Evolutionary conservation across 768 basidiomycete species (phyloP).

Genomic region (Xanthoconium stramineum): DNA sequence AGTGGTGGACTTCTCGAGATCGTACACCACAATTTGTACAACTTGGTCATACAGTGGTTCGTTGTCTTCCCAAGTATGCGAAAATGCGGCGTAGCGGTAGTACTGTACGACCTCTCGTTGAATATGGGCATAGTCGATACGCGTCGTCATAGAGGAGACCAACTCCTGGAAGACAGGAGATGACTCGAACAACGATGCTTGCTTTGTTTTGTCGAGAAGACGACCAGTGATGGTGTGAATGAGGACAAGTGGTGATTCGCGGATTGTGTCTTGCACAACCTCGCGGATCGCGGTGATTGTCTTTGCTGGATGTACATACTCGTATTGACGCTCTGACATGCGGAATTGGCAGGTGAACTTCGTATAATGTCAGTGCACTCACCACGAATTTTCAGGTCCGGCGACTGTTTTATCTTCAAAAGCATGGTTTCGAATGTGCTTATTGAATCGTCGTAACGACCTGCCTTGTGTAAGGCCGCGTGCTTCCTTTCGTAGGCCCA

Average conservation of each 20-base stretch:
- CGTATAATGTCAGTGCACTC: neutral
- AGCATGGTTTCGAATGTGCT: neutral
- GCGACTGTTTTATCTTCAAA: too few relatives aligned
- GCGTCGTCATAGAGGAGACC: slow-evolving; percentile 7
- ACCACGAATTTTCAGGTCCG: neutral
- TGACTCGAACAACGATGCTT: slow-evolving; percentile 5
- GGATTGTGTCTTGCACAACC: neutral
- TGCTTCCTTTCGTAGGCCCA: neutral
- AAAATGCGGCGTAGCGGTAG: slow-evolving; percentile 2
- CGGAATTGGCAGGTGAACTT: too few relatives aligned
- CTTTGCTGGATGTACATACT: neutral
- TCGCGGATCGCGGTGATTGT: neutral
- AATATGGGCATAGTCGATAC: slow-evolving; percentile 1
- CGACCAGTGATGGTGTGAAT: neutral
- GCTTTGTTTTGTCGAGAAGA: slow-evolving; percentile 2
- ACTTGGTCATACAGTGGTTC: neutral
- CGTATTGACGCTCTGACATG: neutral
- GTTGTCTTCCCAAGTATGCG: neutral
- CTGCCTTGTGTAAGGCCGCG: neutral
- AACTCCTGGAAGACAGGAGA: neutral
- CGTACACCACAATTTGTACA: too few relatives aligned
- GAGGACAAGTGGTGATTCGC: neutral
- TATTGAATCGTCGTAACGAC: neutral
- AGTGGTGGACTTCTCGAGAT: neutral
- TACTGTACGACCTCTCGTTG: neutral